Base-by-base conservation (phyloP, 2,329 filamentous ascomycete genomes). In the Talaromyces atroroseus region DNA sequence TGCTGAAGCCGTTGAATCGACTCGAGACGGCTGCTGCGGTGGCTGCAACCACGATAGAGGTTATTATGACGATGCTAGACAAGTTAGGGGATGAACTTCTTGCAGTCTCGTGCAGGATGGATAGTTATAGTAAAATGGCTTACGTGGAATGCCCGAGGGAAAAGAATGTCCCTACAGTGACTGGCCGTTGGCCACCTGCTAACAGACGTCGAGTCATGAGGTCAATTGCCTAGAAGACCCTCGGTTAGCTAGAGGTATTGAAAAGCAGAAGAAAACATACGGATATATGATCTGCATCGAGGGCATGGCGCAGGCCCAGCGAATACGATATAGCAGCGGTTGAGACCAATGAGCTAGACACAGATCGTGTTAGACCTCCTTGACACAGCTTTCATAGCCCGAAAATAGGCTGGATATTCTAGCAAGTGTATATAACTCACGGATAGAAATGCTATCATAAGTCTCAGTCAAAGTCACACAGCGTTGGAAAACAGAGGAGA, bases 151-250 rank as follows among this genome's bases (percentile, higher is more conserved):
- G 92, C 0, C 94, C 92, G 0, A 97, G 81, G 0, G 88, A 92
- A 77, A 99, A 97, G 70, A 90, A 97, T 1, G 90, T 96, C 45
- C 92, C 94, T 1, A 97, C 92, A 0, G 92, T 92, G 11, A 95
- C 91, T 1, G 92, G 92, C 1, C 84, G 83, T 67, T 94, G 90
- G 18, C 90, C 91, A 0, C 89, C 83, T 0, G 92, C 92, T 38
- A 97, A 84, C 23, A 97, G 82, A 6, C 92, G 85, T 2, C 94
- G 82, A 0, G 94, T 97, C 86, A 95, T 95, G 38, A 97, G 82
- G 73, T 97, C 92, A 65, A 97, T 99, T 61, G 92, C 92, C 64
- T 80, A 16, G 47, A 12, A 57, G 24, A 29, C 26, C 2, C 29
- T 36, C 74, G 74, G 65, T 81, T 82, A 40, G 36, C 36, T 40